Evolutionary conservation across 345 rosid genomes (phyloP), one percentile per base, ranked within the genome.

Genomic region (Eucalyptus erythrocorys): DNA sequence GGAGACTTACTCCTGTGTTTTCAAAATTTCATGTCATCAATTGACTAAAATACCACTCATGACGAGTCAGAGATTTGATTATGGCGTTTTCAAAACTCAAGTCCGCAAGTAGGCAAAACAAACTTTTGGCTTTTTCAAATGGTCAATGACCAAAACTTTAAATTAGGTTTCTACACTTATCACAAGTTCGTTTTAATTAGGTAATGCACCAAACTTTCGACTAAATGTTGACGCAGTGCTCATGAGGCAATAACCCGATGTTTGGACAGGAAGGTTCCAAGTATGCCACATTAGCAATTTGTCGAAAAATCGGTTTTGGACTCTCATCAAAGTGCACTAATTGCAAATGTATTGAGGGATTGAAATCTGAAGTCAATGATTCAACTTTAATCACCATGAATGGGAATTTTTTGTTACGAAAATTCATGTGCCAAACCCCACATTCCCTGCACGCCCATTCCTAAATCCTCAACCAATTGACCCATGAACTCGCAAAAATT

Each of bases 1-100:
- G n/a, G 7, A 59, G 32, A 59, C 15, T 27, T 59, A 59, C 0
- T 27, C 15, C 7, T 0, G 68, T 30, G 32, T 12, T 12, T 3
- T 27, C 32, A 27, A 59, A 59, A 59, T 12, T 6, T 27, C 68
- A 27, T 12, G 68, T 59, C 16, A 27, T 59, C 32, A 59, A 59
- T 27, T 12, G 68, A 59, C 68, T 27, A 59, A 59, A 11, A 59
- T 12, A 12, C 15, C 8, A 59, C 32, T 27, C n/a, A 12, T 59
- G 12, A 59, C 64, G 14, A 27, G 7, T 27, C 14, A 6, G 68
- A 27, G 66, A 59, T 59, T 59, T 59, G 68, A 59, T 27, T 59
- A 12, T 59, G 68, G 68, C 68, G 4, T 59, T 27, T 12, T 59
- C 16, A 27, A 59, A 11, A 59, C 68, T 59, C 68, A 59, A 27